These are phyloP conservation scores for Tetrahymena thermophila DNA, from an alignment of 73 alveolate genomes.

Conservation along the genomic window DNA sequence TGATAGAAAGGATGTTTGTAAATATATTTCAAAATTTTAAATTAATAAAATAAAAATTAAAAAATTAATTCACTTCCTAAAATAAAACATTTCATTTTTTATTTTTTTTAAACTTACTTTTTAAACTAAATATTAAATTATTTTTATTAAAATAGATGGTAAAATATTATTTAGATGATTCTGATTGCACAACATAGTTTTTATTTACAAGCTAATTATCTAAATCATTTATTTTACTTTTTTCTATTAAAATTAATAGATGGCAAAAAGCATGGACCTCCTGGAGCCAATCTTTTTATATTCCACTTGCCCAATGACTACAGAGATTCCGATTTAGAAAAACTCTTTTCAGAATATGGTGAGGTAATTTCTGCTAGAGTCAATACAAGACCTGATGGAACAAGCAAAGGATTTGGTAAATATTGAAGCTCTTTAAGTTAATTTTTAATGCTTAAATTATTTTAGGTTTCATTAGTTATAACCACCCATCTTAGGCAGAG, in stretches of 20 bases:
- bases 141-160: background rate
- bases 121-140: too few species aligned
- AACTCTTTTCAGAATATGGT: constrained; percentile 18
- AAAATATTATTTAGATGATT: too few species aligned
- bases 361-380: constrained; percentile 42
- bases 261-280: constrained; percentile 28
- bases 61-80: too few species aligned
- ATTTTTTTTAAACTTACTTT: too few species aligned
- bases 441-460: background rate
- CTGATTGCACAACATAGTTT: too few species aligned
- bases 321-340: constrained; percentile 29
- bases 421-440: background rate
- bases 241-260: background rate
- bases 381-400: constrained; percentile 29
- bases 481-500: background rate
- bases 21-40: background rate
- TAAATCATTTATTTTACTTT: background rate
- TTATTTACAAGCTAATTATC: too few species aligned
- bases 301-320: constrained; percentile 39
- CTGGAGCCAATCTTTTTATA: constrained; percentile 36
- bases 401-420: constrained; percentile 40
- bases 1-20: background rate
- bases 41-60: too few species aligned
- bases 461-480: background rate
- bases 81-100: too few species aligned